Conservation (phyloP, 768 basidiomycete genomes). For the Mycena leptocephala region DNA sequence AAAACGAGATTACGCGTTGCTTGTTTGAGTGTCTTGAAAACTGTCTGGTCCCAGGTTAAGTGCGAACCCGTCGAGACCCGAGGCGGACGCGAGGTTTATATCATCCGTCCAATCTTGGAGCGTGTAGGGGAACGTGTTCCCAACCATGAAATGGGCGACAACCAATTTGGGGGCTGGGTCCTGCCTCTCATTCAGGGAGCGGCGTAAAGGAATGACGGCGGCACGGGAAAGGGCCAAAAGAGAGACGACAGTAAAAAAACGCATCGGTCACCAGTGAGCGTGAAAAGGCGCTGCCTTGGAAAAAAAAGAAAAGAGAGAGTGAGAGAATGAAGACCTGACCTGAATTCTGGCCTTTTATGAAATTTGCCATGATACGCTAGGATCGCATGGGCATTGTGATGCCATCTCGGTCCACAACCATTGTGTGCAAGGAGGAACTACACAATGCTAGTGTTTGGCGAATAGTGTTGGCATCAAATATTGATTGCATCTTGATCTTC, state of each 20-base stretch:
- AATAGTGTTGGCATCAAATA: background rate
- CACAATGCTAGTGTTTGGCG: background rate
- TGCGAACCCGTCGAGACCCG: conserved; percentile 59
- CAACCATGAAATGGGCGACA: conserved; percentile 70
- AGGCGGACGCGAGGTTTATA: conserved; percentile 38
- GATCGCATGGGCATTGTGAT: background rate
- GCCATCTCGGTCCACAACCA: background rate
- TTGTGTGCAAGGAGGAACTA: too few relatives aligned
- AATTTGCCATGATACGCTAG: too few relatives aligned
- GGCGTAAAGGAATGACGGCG: conserved; percentile 34
- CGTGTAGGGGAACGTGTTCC: conserved; percentile 66
- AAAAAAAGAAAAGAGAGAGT: background rate
- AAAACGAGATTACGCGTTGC: conserved; percentile 78
- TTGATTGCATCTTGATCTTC: background rate
- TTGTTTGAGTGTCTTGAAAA: conserved; percentile 76
- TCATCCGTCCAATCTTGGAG: conserved; percentile 62
- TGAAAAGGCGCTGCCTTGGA: conserved; percentile 22
- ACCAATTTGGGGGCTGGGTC: conserved; percentile 48
- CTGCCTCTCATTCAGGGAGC: conserved; percentile 26
- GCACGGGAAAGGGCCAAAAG: conserved; percentile 31
- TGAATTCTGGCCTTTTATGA: background rate
- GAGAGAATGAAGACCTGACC: too few relatives aligned
- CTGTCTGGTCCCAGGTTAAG: conserved; percentile 78
- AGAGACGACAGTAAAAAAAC: conserved; percentile 28
- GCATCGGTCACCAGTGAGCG: conserved; percentile 28